phyloP scores from a whole-genome alignment of 179 eudicot genomes.

The Silene coronaria region DNA sequence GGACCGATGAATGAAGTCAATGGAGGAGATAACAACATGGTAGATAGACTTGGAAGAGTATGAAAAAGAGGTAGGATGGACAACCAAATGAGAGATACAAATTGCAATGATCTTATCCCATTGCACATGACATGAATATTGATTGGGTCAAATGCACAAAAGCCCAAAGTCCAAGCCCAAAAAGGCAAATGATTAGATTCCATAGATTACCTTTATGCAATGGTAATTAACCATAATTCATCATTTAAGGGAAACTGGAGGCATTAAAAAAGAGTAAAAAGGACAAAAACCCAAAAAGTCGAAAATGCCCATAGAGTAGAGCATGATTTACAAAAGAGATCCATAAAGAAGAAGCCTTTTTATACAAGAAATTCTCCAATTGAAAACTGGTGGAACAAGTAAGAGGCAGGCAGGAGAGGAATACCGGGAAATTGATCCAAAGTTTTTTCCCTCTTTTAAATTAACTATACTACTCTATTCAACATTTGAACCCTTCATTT shows the following conservation, averaged over 20 bases:
- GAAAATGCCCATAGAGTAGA: slow-evolving; percentile 18
- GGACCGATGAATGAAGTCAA: slow-evolving; percentile 15
- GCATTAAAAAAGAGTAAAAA: not conserved
- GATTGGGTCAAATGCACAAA: not conserved
- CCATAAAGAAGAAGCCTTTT: slow-evolving; percentile 14
- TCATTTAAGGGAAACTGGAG: not conserved
- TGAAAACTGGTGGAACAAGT: slow-evolving; percentile 22
- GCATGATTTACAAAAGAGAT: slow-evolving; percentile 18
- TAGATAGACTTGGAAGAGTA: not conserved
- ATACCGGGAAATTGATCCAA: slow-evolving; percentile 12
- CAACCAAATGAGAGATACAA: not conserved
- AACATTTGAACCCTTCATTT: slow-evolving; percentile 20
- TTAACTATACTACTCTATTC: not conserved
- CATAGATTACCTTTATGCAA: not conserved
- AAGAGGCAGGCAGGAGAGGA: slow-evolving; percentile 12
- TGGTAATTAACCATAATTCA: not conserved
- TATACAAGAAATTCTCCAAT: slow-evolving; percentile 23
- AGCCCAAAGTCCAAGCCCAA: not conserved
- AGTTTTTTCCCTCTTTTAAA: slow-evolving; percentile 15
- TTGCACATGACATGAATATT: not conserved
- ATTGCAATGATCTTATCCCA: slow-evolving; percentile 3
- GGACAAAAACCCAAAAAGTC: slow-evolving; percentile 1
- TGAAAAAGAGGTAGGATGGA: not conserved
- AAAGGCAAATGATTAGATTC: not conserved
- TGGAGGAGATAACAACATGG: slow-evolving; percentile 24